Percentiles rank a stretch among this genome's conserved stretches.
These are phyloP conservation scores for Boletus tomentosulus DNA, from an alignment of 768 basidiomycete genomes.

Conservation along the genomic window DNA sequence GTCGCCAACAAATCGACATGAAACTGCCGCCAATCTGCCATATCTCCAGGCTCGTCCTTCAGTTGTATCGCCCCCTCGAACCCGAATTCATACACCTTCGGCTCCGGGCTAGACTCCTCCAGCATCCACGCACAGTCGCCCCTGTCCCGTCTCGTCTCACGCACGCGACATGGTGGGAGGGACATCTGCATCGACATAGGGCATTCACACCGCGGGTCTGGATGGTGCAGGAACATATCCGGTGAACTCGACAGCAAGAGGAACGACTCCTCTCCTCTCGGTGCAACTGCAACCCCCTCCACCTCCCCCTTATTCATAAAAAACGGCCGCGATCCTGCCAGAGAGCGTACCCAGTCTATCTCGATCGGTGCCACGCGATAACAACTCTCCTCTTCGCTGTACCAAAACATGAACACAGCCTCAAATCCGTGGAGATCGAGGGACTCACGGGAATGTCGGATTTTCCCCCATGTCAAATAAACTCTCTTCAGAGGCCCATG, in stretches of 20 bases:
- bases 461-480: conserved; percentile 1
- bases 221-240: conserved; percentile 20
- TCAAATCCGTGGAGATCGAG: neutral
- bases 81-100: conserved; percentile 23
- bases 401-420: neutral
- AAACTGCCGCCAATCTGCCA: conserved; percentile 50
- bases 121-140: conserved; percentile 37
- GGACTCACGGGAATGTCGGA: conserved; percentile 14
- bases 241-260: conserved; percentile 38
- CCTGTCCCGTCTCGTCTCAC: conserved; percentile 25
- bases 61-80: conserved; percentile 31
- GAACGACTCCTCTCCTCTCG: conserved; percentile 40
- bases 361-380: conserved; percentile 5
- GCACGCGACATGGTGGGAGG: conserved; percentile 28
- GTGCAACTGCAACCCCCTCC: conserved; percentile 25
- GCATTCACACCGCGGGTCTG: conserved; percentile 23
- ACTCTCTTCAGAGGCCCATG: conserved; percentile 2
- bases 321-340: conserved; percentile 40
- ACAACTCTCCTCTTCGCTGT: conserved; percentile 8
- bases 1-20: conserved; percentile 40
- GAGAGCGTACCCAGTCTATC: conserved; percentile 40
- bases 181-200: conserved; percentile 33
- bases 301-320: conserved; percentile 37
- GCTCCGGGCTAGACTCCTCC: conserved; percentile 35
- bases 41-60: conserved; percentile 16